Conservation (phyloP, 371 early-diverging fungal species). For the Rhizomucor pusillus region DNA sequence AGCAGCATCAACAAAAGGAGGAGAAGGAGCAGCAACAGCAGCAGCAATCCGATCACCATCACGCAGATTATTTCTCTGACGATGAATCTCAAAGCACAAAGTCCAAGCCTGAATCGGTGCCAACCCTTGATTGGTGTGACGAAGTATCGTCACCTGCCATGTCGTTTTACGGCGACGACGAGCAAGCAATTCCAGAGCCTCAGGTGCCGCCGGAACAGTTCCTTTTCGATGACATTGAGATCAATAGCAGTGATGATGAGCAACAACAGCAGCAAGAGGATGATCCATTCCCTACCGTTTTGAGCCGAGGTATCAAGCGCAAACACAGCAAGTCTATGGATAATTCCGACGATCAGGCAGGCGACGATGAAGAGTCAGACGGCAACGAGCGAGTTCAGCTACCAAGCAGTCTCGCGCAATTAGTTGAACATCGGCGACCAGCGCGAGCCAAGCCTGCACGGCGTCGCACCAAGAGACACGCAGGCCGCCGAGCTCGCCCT, state of each 20-base stretch:
- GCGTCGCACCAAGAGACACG: slow-evolving; percentile 11
- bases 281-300: neutral
- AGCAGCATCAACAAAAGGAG: slow-evolving; percentile 7
- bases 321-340: neutral
- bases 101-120: neutral
- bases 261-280: neutral
- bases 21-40: neutral
- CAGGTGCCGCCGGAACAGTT: neutral
- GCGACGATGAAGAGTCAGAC: too few species aligned
- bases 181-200: neutral
- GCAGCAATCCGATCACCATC: neutral
- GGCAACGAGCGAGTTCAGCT: too few species aligned
- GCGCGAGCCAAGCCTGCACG: slow-evolving; percentile 6
- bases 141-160: neutral
- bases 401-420: neutral
- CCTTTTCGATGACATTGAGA: neutral
- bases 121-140: neutral
- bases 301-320: slow-evolving; percentile 3
- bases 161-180: neutral
- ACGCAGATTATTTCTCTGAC: neutral
- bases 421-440: neutral
- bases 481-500: slow-evolving; percentile 7
- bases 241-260: neutral
- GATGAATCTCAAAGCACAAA: neutral
- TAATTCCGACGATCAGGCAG: slow-evolving; percentile 3